Evolutionary conservation across 2,329 filamentous ascomycete genomes (phyloP).

Genomic region (Epichloe sibirici): DNA sequence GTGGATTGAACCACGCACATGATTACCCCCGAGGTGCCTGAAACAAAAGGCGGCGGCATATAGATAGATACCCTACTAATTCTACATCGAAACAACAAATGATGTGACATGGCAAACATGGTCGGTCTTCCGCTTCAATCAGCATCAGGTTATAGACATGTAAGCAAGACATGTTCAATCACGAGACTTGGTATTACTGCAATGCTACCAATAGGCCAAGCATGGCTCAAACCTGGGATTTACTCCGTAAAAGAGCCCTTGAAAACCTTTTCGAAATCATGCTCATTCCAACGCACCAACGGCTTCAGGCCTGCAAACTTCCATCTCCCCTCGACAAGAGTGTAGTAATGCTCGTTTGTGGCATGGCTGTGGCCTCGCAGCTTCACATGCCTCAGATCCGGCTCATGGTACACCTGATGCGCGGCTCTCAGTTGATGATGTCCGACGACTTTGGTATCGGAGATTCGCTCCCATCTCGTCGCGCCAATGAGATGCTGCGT

Average conservation of each 20-base stretch:
- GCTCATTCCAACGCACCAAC: conserved; percentile 42
- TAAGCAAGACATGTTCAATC: too few species aligned
- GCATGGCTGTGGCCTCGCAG: conserved; percentile 46
- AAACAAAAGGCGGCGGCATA: too few species aligned
- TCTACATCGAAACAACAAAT: too few species aligned
- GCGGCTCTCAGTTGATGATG: conserved; percentile 46
- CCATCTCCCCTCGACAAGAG: conserved; percentile 44
- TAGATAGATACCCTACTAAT: too few species aligned
- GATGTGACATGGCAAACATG: too few species aligned
- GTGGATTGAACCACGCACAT: too few species aligned
- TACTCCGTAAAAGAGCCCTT: neutral
- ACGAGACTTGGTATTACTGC: too few species aligned
- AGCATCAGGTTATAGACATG: too few species aligned
- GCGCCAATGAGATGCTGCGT: conserved; percentile 46
- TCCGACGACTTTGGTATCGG: conserved; percentile 34
- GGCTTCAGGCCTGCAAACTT: conserved; percentile 44
- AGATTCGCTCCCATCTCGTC: conserved; percentile 36
- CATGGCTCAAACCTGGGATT: too few species aligned
- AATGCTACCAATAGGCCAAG: too few species aligned
- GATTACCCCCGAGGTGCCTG: too few species aligned
- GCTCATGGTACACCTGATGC: conserved; percentile 42
- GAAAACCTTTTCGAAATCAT: conserved; percentile 9
- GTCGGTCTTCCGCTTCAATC: too few species aligned
- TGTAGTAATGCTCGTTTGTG: conserved; percentile 41
- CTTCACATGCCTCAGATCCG: conserved; percentile 29